A percentile compares a stretch with the other conserved stretches of the same genome.
Evolutionary conservation across 139 green algal genomes (phyloP).

Genomic region (Edaphochlamys debaryana): DNA sequence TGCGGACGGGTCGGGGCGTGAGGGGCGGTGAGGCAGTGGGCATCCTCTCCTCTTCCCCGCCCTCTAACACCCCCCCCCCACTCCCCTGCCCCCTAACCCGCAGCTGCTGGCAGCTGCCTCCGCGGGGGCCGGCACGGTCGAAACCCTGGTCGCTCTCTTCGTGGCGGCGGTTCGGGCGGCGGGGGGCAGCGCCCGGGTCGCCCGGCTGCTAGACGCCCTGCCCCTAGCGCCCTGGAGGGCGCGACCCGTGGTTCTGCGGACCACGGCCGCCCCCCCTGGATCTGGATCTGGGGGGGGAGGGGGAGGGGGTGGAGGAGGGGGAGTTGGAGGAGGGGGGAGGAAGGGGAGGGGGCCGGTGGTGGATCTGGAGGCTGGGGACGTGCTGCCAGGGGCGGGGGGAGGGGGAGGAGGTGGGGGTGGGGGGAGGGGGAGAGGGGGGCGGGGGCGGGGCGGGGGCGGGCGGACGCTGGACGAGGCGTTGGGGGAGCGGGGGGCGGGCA

Average conservation of each 20-base stretch:
- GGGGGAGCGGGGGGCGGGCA: neutral
- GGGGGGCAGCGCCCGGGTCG: slow-evolving; percentile 63
- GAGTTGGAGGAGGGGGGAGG: neutral
- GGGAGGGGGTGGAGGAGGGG: neutral
- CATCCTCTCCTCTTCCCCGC: no score
- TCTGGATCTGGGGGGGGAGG: neutral
- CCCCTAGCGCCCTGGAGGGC: slow-evolving; percentile 25
- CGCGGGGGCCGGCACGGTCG: slow-evolving; percentile 46
- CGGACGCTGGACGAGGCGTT: neutral
- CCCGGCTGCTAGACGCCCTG: slow-evolving; percentile 55
- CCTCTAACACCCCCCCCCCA: no score
- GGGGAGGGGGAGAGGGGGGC: no score
- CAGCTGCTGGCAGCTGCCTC: slow-evolving; percentile 35
- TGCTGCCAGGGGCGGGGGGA: neutral
- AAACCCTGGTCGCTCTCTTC: slow-evolving; percentile 78
- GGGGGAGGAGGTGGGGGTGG: no score
- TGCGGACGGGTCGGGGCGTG: no score
- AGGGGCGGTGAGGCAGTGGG: no score
- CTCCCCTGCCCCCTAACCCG: no score
- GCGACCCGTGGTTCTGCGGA: neutral
- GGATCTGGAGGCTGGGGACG: slow-evolving; percentile 18
- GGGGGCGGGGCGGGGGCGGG: neutral
- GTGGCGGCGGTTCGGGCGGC: slow-evolving; percentile 75
- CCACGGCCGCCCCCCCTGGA: neutral
- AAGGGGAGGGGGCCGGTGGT: neutral